Evolutionary conservation across 169 alveolate species (phyloP), one percentile per base, ranked within the genome.

Genomic region (Cryptosporidium xiaoi): DNA sequence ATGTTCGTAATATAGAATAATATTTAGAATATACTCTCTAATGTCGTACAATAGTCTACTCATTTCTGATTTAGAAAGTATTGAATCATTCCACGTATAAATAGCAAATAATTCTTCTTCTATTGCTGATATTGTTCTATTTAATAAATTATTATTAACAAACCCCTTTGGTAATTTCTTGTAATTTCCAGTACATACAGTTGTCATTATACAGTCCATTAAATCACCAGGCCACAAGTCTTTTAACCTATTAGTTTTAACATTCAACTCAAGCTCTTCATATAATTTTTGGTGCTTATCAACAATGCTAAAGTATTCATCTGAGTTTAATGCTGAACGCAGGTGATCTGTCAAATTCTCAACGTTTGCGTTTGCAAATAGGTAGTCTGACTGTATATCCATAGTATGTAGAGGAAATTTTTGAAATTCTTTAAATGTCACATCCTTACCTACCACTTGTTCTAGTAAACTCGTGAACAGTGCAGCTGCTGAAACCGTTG

Each of bases 181-280:
- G 40, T 62, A 56, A 40, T 77, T 77, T 44, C 87, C 71, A n/a
- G 87, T 77, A 62, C 87, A 77, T 33, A 77, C 46, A 4, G 77
- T 77, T 8, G 87, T 77, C 87, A 77, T 77, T 29, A 77, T 77
- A 12, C 87, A 77, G 48, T 77, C 87, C 87, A 77, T 77, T 24
- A 77, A 58, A 31, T 77, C 87, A 16, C 87, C 87, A 13, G 87
- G 87, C 87, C 87, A 77, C n/a, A 77, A 56, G 36, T 77, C 87
- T 29, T 60, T 62, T 24, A 77, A 62, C 1, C 27, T 36, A 6
- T 68, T 68, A 29, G 87, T 77, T 18, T 48, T 77, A 16, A 77
- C 58, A n/a, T 46, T 34, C 16, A 24, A 24, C 46, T 56, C 87
- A 5, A 77, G 48, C 20, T 77, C 87, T 50, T 77, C 15, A 60